Evolutionary conservation across 768 basidiomycete genomes (phyloP).

Genomic region (Leccinum uliginosum): DNA sequence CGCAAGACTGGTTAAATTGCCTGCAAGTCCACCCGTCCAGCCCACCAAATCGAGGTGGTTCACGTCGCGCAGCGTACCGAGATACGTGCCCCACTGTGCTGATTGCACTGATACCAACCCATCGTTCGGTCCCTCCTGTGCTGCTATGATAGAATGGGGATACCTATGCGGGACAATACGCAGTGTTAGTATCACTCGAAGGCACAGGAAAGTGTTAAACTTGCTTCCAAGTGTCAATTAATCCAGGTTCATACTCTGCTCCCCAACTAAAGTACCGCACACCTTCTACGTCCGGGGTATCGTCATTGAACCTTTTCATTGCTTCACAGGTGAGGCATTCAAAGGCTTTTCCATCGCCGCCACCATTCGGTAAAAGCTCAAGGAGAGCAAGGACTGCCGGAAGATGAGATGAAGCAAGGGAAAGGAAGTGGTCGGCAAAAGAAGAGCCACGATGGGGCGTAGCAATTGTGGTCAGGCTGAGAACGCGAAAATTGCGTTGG

Average conservation of each 20-base stretch:
- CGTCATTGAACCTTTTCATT: slow-evolving; percentile 87
- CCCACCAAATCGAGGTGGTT: slow-evolving; percentile 93
- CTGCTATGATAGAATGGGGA: slow-evolving; percentile 75
- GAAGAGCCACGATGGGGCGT: slow-evolving; percentile 92
- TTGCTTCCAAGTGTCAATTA: slow-evolving; percentile 86
- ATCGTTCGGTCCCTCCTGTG: slow-evolving; percentile 91
- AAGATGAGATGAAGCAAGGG: slow-evolving; percentile 62
- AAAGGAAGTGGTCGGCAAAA: slow-evolving; percentile 89
- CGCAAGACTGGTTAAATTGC: slow-evolving; percentile 23
- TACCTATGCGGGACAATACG: slow-evolving; percentile 31
- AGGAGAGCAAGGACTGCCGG: slow-evolving; percentile 70
- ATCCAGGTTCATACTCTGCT: slow-evolving; percentile 80
- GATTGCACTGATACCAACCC: slow-evolving; percentile 88
- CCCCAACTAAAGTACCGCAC: slow-evolving; percentile 97
- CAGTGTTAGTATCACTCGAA: background rate
- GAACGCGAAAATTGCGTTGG: slow-evolving; percentile 70
- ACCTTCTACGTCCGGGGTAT: slow-evolving; percentile 71
- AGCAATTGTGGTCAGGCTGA: slow-evolving; percentile 90
- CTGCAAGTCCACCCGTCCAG: slow-evolving; percentile 56
- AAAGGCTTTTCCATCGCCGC: slow-evolving; percentile 94
- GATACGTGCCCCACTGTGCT: slow-evolving; percentile 91
- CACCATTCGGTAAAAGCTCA: slow-evolving; percentile 83
- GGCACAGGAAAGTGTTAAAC: slow-evolving; percentile 1
- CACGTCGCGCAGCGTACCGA: slow-evolving; percentile 87
- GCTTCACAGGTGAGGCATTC: slow-evolving; percentile 77